Conservation (phyloP, 2,329 filamentous ascomycete species). For the Sporothrix mexicana region DNA sequence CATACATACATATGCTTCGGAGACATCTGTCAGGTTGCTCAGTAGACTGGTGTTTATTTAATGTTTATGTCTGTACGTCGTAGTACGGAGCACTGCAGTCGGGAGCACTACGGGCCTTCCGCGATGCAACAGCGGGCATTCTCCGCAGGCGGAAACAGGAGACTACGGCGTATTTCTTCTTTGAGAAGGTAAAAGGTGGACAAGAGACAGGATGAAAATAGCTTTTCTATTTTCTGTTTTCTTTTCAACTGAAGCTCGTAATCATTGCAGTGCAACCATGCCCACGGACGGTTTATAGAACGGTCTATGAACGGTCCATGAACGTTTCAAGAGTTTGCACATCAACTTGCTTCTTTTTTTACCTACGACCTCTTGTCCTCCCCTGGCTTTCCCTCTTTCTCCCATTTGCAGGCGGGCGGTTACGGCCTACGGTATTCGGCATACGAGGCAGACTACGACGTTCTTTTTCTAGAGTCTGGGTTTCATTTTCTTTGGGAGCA, state of each 20-base stretch:
- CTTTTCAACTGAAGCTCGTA: background rate
- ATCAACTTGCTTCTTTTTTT: background rate
- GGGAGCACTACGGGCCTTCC: background rate
- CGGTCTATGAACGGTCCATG: background rate
- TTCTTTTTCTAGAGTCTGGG: no score
- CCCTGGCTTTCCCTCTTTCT: background rate
- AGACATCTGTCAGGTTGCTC: background rate
- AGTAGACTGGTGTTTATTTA: background rate
- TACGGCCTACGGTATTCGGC: constrained; percentile 6
- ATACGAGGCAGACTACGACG: background rate
- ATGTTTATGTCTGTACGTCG: background rate
- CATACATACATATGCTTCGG: no score
- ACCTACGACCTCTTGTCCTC: no score
- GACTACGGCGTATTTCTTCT: constrained; percentile 10
- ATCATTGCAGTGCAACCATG: background rate
- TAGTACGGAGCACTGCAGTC: background rate
- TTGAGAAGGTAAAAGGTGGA: background rate
- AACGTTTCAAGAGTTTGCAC: background rate
- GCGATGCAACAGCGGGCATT: background rate
- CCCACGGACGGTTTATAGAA: background rate
- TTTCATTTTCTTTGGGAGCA: background rate
- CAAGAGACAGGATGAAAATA: background rate
- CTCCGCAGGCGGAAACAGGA: background rate
- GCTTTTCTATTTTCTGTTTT: background rate
- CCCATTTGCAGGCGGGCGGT: background rate